Evolutionary conservation across 345 rosid genomes (phyloP).

Genomic region (Eucalyptus cloeziana): DNA sequence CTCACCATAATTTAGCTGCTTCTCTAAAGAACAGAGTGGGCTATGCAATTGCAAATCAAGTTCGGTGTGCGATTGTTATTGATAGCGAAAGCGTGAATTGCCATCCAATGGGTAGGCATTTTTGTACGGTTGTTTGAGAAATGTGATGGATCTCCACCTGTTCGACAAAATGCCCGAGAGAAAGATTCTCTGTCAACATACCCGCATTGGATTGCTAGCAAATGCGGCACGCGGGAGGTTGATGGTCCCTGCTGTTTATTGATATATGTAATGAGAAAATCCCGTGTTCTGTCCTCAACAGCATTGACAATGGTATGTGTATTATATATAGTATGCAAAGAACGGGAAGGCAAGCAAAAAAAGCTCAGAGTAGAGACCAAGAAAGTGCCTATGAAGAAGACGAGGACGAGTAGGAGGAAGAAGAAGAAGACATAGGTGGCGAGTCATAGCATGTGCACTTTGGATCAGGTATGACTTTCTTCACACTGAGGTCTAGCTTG

Average conservation of each 20-base stretch:
- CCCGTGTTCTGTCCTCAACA: neutral
- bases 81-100: neutral
- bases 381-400: constrained; percentile 10
- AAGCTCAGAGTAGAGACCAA: neutral
- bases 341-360: neutral
- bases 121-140: neutral
- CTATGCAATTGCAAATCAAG: neutral
- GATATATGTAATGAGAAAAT: neutral
- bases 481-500: constrained; percentile 26
- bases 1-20: rapidly evolving
- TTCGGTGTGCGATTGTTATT: neutral
- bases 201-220: neutral
- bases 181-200: neutral
- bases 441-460: constrained; percentile 37
- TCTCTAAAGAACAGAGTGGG: neutral
- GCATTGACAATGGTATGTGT: neutral
- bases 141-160: neutral
- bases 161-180: constrained; percentile 10
- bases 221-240: neutral
- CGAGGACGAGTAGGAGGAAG: constrained; percentile 10
- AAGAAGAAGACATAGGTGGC: constrained; percentile 13
- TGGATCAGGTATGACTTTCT: constrained; percentile 22
- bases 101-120: neutral
- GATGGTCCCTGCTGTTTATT: neutral
- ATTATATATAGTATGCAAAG: neutral